Evolutionary conservation across 441 rosid genomes (phyloP), one percentile per base, ranked within the genome.

Genomic region (Gossypium schwendimanii): DNA sequence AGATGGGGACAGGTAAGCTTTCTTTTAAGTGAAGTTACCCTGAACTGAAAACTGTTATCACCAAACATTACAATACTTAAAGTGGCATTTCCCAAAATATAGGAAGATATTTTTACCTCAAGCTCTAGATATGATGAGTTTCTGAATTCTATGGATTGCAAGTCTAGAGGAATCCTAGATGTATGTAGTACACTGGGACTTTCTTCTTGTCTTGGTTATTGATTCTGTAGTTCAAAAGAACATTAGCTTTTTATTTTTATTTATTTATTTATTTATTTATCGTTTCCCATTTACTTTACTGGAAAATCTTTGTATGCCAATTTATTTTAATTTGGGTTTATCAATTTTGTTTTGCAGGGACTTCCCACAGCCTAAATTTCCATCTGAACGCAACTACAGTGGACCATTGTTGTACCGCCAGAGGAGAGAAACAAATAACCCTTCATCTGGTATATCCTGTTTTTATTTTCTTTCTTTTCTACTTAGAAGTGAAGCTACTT

Each of bases 311-410:
- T 28, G 26, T 28, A 71, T 58, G 66, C 20, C 9, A 63, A 36
- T 68, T 12, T 72, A 12, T 49, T 63, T 33, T 79, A 69, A 76
- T 47, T 71, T 24, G 41, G 15, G 24, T 26, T 73, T 79, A 36
- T 52, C 59, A 73, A 73, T 31, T 8, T 50, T 81, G 49, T 76
- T 77, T 24, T 74, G 70, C 71, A 93, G 98, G 97, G 94, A 90
- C 75, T 21, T 86, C 77, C 81, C 76, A 65, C 95, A 78, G 76
- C 86, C 88, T 73, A 91, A 84, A 78, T 77, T 77, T 83, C 94
- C 70, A 66, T 72, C 83, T 23, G 99, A 94, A 68, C 87, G 91
- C 70, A 89, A 86, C 79, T 82, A 86, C 81, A 95, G 97, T 76
- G 97, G 98, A 76, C 81, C 96, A 33, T 69, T 95, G 80, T 79